phyloP scores from a whole-genome alignment of 2,329 filamentous ascomycete genomes.

The Cytospora schulzeri region DNA sequence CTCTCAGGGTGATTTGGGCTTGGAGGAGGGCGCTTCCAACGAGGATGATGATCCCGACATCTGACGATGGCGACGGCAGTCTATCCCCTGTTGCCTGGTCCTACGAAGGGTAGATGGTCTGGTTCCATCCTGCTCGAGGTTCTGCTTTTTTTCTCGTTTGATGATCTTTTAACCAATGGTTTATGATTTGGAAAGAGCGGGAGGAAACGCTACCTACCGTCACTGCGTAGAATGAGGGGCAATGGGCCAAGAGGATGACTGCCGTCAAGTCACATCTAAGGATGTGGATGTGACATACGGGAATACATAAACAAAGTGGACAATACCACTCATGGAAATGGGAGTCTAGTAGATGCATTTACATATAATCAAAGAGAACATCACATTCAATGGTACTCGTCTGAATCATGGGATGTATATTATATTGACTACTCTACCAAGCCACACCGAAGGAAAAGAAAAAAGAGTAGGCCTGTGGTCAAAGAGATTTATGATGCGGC shows the following conservation, averaged over 20 bases:
- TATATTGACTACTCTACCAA: slow-evolving; percentile 4
- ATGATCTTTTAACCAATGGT: slow-evolving; percentile 8
- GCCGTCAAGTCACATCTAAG: slow-evolving; percentile 45
- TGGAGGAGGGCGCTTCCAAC: slow-evolving; percentile 53
- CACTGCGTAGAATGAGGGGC: slow-evolving; percentile 55
- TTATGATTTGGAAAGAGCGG: slow-evolving; percentile 6
- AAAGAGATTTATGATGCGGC: neutral
- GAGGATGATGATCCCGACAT: slow-evolving; percentile 70
- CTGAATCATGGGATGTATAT: slow-evolving; percentile 1
- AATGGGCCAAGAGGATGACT: slow-evolving; percentile 66
- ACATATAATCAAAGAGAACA: slow-evolving; percentile 12
- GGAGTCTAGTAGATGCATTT: neutral
- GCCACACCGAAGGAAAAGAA: neutral
- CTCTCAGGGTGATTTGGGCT: slow-evolving; percentile 39
- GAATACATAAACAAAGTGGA: neutral
- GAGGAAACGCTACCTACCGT: slow-evolving; percentile 1
- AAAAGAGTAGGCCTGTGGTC: neutral
- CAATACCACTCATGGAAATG: neutral
- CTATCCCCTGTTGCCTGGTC: slow-evolving; percentile 69
- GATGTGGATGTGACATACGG: slow-evolving; percentile 5
- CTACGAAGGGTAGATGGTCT: slow-evolving; percentile 42
- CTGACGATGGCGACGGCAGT: slow-evolving; percentile 60
- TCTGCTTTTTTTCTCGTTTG: slow-evolving; percentile 14
- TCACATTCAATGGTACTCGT: neutral
- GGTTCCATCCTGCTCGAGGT: slow-evolving; percentile 7